phyloP scores from a whole-genome alignment of 2,329 filamentous ascomycete species.

The Talaromyces sp. region DNA sequence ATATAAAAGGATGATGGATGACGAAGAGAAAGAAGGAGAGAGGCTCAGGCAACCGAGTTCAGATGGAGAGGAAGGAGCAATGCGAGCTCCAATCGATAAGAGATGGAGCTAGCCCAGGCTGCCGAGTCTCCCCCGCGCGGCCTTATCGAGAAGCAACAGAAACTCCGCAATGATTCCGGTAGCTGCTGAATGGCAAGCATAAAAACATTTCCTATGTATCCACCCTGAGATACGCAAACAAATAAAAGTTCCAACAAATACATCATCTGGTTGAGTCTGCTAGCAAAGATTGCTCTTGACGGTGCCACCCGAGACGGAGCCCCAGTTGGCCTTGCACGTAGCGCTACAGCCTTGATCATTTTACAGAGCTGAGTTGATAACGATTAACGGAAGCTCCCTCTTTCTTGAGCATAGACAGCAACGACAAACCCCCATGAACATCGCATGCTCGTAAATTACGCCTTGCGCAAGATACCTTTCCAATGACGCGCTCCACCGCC shows the following conservation, averaged over 20 bases:
- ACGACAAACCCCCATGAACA: neutral
- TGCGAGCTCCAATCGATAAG: constrained; percentile 3
- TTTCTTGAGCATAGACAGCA: neutral
- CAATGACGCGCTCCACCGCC: constrained; percentile 30
- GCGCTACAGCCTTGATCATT: neutral
- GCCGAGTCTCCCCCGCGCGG: neutral
- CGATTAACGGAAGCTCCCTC: neutral
- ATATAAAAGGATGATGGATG: neutral
- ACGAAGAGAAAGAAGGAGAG: neutral
- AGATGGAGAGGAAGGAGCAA: neutral
- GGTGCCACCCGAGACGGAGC: neutral
- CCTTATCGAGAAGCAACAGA: neutral
- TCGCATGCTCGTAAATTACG: neutral
- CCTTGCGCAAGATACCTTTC: neutral
- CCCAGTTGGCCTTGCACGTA: neutral
- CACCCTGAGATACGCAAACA: neutral
- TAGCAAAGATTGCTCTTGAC: neutral
- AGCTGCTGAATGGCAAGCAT: neutral
- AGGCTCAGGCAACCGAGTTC: constrained; percentile 17
- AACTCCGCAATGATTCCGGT: neutral
- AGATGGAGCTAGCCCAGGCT: neutral
- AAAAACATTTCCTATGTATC: neutral
- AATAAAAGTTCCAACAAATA: neutral
- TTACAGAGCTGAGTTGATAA: neutral
- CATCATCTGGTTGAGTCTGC: neutral